A percentile compares a stretch with the other conserved stretches of the same genome.
Evolutionary conservation across 2,329 filamentous ascomycete genomes (phyloP).

Genomic region (Onygenales sp.): DNA sequence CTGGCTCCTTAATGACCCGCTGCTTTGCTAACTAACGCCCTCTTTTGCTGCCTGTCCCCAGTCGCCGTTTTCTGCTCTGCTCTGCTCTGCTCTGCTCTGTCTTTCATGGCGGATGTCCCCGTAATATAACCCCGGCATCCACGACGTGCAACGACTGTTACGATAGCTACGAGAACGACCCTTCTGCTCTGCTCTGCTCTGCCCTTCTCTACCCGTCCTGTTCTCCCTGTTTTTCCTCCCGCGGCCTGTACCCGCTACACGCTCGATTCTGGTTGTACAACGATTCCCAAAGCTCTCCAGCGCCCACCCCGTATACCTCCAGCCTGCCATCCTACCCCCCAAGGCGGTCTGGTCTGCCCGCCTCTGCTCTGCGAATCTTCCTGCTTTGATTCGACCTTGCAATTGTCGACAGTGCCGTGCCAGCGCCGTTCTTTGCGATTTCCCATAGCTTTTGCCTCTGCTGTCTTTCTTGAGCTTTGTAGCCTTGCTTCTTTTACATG

Average conservation of each 20-base stretch:
- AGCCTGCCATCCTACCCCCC: neutral
- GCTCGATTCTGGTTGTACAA: constrained; percentile 16
- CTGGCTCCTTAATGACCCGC: constrained; percentile 20
- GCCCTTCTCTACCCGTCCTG: constrained; percentile 5
- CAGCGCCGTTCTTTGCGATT: neutral
- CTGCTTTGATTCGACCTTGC: neutral
- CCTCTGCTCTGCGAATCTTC: neutral
- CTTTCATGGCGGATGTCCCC: constrained; percentile 6
- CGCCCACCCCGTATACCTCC: neutral
- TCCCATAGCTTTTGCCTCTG: neutral
- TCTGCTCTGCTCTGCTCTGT: constrained; percentile 15
- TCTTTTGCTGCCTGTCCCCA: constrained; percentile 8
- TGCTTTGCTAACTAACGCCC: constrained; percentile 11
- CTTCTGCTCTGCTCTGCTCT: constrained; percentile 6
- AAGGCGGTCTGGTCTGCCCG: neutral
- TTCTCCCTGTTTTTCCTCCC: neutral
- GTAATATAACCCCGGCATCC: neutral
- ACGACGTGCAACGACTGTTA: constrained; percentile 26
- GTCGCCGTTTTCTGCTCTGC: constrained; percentile 13
- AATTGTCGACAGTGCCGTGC: neutral
- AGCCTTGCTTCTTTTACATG: constrained; percentile 13
- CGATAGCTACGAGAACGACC: constrained; percentile 13
- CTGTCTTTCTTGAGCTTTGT: constrained; percentile 9
- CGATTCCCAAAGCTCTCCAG: constrained; percentile 2
- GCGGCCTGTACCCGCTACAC: constrained; percentile 15